Evolutionary conservation across 2,329 filamentous ascomycete genomes (phyloP), one percentile per base, ranked within the genome.

Genomic region (Alternaria brassicae): DNA sequence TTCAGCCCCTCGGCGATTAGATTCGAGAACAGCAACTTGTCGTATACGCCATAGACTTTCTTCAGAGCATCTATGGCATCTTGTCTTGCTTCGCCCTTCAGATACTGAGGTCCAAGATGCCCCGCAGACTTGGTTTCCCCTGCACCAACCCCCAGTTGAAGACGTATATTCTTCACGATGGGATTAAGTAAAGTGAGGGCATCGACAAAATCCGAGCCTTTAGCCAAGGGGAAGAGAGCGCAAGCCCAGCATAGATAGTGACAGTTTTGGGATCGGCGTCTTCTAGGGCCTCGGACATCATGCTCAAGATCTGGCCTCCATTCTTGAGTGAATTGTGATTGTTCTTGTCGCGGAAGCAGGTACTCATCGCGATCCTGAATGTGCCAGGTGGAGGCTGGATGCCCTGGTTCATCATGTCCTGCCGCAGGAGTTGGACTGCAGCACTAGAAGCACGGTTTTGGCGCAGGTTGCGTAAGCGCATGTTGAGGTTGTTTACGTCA

Each of bases 321-420:
- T 90, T 84, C 3, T 81, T 78, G 64, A 96, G 85, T 21, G 86
- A 85, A 52, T 89, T 85, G n/a, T 76, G 82, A 74, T 96, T 97
- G 55, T 88, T 88, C 71, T 88, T 89, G 80, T 97, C 92, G 56
- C 89, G 86, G 23, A 87, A 80, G 76, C 93, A 97, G 5, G 87
- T 84, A 63, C 85, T 84, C 81, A 97, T 87, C 53, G 90, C 92
- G 45, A 92, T 85, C 53, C 86, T 85, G 79, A 93, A 91, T 9
- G 87, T 87, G 58, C 84, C 85, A 13, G 69, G 69, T 19, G 55
- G 69, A 0, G 77, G 72, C 13, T 58, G 53, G 30, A 78, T 32
- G 3, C 58, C 56, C 73, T 77, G 68, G 10, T 60, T 69, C 3
- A 70, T 34, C 21, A 74, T 63, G n/a, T 72, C 64, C 12, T 71